A percentile compares a stretch with the other conserved stretches of the same genome.
Conservation (phyloP, 225 moss, liverwort and hornwort genomes). For the Antitrichia curtipendula region DNA sequence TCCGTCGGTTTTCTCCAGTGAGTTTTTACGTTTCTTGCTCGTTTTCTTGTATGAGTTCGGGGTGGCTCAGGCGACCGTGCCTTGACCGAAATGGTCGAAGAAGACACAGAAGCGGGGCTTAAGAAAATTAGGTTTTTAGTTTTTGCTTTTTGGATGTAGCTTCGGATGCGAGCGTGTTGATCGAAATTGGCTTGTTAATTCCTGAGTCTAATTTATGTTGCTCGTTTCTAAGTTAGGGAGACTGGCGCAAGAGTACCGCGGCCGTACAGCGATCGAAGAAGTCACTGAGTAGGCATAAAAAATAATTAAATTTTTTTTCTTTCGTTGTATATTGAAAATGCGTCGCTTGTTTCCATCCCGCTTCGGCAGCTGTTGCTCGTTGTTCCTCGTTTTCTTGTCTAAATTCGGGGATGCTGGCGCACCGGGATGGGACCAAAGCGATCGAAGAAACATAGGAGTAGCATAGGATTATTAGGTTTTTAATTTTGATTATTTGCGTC, state of each 20-base stretch:
- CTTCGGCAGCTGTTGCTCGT: not conserved
- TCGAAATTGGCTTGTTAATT: not conserved
- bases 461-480: not conserved
- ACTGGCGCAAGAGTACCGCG: not conserved
- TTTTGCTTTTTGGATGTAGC: not conserved
- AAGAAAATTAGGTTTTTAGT: not conserved
- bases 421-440: not conserved
- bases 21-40: not conserved
- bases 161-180: not conserved
- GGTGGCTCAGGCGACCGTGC: not conserved
- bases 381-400: not conserved
- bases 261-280: not conserved
- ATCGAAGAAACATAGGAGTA: no score
- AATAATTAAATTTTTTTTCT: not conserved
- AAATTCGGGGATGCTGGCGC: not conserved
- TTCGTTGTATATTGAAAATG: not conserved
- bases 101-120: not conserved
- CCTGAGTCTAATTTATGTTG: not conserved
- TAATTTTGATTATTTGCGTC: not conserved
- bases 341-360: not conserved
- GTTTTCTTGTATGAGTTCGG: not conserved
- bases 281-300: not conserved
- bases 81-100: not conserved
- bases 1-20: not conserved
- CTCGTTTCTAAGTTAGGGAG: not conserved